These are phyloP conservation scores for Mortierella hygrophila DNA, from an alignment of 192 early-diverging fungal species.

Conservation along the genomic window DNA sequence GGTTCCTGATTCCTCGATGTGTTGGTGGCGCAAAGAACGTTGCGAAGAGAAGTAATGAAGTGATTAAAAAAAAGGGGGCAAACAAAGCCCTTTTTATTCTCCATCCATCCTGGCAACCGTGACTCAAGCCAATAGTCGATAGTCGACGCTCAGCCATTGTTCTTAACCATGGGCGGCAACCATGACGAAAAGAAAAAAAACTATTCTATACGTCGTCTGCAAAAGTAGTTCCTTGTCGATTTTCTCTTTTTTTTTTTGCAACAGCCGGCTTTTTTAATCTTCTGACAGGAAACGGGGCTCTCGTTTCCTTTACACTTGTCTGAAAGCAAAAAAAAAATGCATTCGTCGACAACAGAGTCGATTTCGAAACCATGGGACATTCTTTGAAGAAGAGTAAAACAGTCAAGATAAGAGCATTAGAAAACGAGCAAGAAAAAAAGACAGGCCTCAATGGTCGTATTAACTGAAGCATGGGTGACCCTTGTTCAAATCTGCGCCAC, in stretches of 20 bases:
- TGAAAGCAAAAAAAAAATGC: background rate
- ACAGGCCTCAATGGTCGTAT: background rate
- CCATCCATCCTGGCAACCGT: background rate
- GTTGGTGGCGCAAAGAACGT: background rate
- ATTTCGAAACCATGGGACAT: background rate
- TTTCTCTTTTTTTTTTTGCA: background rate
- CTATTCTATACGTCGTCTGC: no score
- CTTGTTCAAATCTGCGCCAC: background rate
- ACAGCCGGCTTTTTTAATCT: background rate
- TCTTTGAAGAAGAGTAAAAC: background rate
- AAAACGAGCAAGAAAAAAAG: background rate
- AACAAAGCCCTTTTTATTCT: background rate
- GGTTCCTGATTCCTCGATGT: background rate
- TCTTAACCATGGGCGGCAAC: background rate
- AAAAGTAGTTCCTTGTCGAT: background rate
- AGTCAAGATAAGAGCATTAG: background rate
- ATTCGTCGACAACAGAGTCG: slow-evolving; percentile 3
- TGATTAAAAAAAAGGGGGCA: background rate
- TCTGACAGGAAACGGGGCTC: background rate
- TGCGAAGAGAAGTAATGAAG: background rate
- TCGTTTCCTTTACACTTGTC: background rate
- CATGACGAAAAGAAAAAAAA: no score
- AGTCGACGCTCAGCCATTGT: background rate
- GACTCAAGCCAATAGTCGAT: slow-evolving; percentile 3
- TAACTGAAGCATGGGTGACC: background rate